Evolutionary conservation across 2,329 filamentous ascomycete genomes (phyloP).

Genomic region (Sporothrix globosa): DNA sequence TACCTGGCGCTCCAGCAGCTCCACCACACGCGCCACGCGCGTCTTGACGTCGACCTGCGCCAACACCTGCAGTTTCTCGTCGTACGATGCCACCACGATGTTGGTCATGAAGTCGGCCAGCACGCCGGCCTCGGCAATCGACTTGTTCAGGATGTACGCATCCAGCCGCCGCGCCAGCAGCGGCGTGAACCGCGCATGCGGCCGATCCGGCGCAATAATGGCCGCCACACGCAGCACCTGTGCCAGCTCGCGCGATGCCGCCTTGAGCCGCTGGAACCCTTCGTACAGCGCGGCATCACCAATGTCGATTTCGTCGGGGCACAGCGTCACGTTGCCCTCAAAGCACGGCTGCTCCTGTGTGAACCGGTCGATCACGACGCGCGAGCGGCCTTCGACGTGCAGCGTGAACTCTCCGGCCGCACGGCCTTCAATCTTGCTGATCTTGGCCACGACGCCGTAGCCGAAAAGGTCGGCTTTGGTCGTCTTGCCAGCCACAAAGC

Average conservation of each 20-base stretch:
- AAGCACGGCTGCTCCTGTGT: conserved; percentile 82
- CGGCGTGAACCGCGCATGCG: conserved; percentile 71
- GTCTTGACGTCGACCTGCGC: conserved; percentile 78
- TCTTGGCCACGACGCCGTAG: conserved; percentile 80
- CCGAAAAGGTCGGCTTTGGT: conserved; percentile 75
- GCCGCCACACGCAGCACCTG: conserved; percentile 82
- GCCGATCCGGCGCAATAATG: conserved; percentile 71
- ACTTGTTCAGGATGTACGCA: conserved; percentile 81
- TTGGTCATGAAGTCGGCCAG: conserved; percentile 98
- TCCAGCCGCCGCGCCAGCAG: conserved; percentile 85
- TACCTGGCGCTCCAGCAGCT: conserved; percentile 81
- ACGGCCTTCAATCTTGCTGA: conserved; percentile 75
- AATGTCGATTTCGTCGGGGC: conserved; percentile 62
- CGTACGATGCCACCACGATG: conserved; percentile 80
- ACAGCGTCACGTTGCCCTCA: conserved; percentile 74
- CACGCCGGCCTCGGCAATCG: conserved; percentile 77
- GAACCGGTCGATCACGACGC: conserved; percentile 75
- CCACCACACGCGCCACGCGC: conserved; percentile 78
- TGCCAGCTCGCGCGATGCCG: conserved; percentile 82
- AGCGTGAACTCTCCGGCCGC: conserved; percentile 77
- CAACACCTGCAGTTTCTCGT: conserved; percentile 87
- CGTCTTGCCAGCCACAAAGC: conserved; percentile 61
- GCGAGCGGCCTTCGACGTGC: conserved; percentile 80
- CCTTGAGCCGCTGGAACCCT: conserved; percentile 79
- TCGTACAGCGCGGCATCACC: conserved; percentile 66